phyloP scores from a whole-genome alignment of 257 asterid genomes.

The Lycium barbarum region DNA sequence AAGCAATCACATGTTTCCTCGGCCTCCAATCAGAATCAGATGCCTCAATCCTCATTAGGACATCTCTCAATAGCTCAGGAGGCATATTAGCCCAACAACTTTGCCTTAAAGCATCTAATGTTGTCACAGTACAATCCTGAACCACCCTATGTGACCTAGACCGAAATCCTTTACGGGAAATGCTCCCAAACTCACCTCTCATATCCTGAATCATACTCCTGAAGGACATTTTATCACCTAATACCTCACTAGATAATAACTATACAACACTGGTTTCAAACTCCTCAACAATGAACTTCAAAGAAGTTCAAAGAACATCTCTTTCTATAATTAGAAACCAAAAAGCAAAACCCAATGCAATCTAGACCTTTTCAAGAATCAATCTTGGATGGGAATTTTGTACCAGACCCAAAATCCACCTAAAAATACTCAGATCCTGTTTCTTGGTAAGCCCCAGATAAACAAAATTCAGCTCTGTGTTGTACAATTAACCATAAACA shows the following conservation, averaged over 20 bases:
- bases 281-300: conserved; percentile 13
- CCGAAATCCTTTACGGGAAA: conserved; percentile 53
- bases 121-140: conserved; percentile 53
- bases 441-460: neutral
- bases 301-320: neutral
- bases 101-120: conserved; percentile 81
- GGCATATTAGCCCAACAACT: conserved; percentile 98
- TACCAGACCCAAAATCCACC: conserved; percentile 12
- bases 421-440: neutral
- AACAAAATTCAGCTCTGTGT: neutral
- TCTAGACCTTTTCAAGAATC: neutral
- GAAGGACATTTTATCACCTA: conserved; percentile 39
- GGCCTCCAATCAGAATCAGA: conserved; percentile 78
- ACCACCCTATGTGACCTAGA: conserved; percentile 53
- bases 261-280: conserved; percentile 10
- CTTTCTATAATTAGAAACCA: neutral
- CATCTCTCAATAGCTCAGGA: conserved; percentile 90
- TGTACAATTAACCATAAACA: neutral
- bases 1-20: conserved; percentile 81
- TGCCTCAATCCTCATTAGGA: conserved; percentile 75
- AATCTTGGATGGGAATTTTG: conserved; percentile 8
- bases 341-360: neutral
- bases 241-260: neutral
- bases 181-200: conserved; percentile 53
- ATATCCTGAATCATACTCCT: conserved; percentile 52